These are phyloP conservation scores for Gaeumannomyces tritici DNA, from an alignment of 2,329 filamentous ascomycete genomes.

Conservation along the genomic window DNA sequence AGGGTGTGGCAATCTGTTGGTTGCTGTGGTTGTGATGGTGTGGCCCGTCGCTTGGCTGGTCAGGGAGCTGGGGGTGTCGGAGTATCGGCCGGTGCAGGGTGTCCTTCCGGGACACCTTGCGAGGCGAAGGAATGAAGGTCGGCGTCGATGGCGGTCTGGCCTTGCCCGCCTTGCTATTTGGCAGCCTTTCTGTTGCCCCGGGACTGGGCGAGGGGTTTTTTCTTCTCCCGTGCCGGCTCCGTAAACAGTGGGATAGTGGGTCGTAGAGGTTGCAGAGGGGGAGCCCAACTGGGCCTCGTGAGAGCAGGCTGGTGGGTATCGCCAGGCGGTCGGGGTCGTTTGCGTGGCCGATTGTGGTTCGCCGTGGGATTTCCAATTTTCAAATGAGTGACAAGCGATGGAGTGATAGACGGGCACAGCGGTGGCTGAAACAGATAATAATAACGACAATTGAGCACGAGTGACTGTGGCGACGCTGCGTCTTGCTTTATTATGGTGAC, in stretches of 20 bases:
- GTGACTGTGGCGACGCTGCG: neutral
- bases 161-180: neutral
- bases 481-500: neutral
- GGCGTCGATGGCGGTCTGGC: neutral
- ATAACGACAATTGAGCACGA: neutral
- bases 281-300: neutral
- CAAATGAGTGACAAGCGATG: neutral
- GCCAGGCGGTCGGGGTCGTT: neutral
- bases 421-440: neutral
- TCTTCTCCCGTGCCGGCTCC: neutral
- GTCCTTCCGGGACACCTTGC: neutral
- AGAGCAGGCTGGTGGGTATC: neutral
- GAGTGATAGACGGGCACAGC: neutral
- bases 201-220: neutral
- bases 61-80: neutral
- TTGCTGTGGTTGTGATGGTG: neutral
- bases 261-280: neutral
- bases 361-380: neutral
- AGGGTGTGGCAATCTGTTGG: neutral
- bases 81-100: neutral
- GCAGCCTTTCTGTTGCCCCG: neutral
- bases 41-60: neutral
- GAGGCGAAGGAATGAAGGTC: neutral
- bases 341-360: neutral
- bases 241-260: neutral